Percentiles rank a stretch among this genome's conserved stretches.
Evolutionary conservation across 148 eudicot species (phyloP).

Genomic region (Spergularia marina): DNA sequence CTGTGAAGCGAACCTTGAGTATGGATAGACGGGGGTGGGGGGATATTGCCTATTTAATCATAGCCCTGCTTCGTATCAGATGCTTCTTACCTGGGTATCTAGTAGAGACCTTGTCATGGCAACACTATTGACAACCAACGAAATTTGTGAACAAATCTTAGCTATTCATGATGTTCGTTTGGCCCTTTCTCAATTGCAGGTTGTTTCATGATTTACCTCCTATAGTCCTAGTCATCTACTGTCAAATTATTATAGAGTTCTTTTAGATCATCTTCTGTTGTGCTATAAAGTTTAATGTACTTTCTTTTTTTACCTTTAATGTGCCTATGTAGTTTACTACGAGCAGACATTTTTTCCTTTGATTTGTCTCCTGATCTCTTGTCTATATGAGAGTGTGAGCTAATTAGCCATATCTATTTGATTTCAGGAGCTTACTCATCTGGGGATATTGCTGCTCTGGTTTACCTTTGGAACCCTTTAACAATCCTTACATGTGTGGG

Average conservation of each 20-base stretch:
- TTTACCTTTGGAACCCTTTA: constrained; percentile 94
- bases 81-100: too few relatives aligned
- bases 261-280: background rate
- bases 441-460: constrained; percentile 88
- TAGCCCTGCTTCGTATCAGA: too few relatives aligned
- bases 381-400: background rate
- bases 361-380: background rate
- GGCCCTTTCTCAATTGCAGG: background rate
- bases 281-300: background rate
- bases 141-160: too few relatives aligned
- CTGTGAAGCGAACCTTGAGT: too few relatives aligned
- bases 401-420: constrained; percentile 25
- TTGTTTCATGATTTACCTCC: constrained; percentile 8
- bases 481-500: constrained; percentile 85
- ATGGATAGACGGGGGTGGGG: too few relatives aligned
- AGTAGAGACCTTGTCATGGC: too few relatives aligned
- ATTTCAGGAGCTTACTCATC: constrained; percentile 53
- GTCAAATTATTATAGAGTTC: background rate
- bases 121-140: too few relatives aligned
- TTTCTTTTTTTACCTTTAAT: background rate
- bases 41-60: too few relatives aligned
- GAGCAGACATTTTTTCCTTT: background rate
- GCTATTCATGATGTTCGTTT: background rate
- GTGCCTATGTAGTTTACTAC: background rate
- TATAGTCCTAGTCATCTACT: background rate